These are phyloP conservation scores for Pinus taeda DNA, from an alignment of 75 land plant genomes.

Conservation along the genomic window DNA sequence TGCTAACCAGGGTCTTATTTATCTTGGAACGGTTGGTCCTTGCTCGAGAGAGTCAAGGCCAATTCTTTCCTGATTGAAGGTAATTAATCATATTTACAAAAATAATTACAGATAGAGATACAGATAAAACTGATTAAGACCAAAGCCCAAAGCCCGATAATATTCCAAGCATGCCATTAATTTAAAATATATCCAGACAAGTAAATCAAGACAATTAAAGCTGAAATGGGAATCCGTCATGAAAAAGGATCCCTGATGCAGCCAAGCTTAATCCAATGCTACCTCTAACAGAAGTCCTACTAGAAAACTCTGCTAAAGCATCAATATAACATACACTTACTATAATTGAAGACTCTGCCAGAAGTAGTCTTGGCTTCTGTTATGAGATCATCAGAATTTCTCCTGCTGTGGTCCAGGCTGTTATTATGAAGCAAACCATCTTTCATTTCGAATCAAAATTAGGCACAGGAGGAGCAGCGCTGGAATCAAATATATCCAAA, in stretches of 20 bases:
- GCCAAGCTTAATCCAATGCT: not conserved
- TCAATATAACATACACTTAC: not conserved
- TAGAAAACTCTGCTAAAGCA: not conserved
- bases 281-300: not conserved
- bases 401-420: not conserved
- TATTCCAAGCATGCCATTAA: not conserved
- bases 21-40: too few species aligned
- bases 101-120: not conserved
- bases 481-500: slow-evolving; percentile 9
- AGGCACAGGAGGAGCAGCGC: slow-evolving; percentile 11
- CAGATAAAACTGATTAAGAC: not conserved
- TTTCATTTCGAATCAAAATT: slow-evolving; percentile 11
- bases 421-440: not conserved
- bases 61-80: too few species aligned
- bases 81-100: not conserved
- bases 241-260: not conserved
- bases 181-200: not conserved
- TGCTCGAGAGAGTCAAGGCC: too few species aligned
- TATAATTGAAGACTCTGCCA: not conserved
- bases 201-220: not conserved
- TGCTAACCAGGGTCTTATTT: too few species aligned
- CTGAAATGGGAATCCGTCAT: not conserved
- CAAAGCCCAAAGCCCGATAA: not conserved
- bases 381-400: not conserved
- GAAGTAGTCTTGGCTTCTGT: not conserved